Conservation (phyloP, 495 filamentous ascomycete species). For the Xanthoparmelia taractica region DNA sequence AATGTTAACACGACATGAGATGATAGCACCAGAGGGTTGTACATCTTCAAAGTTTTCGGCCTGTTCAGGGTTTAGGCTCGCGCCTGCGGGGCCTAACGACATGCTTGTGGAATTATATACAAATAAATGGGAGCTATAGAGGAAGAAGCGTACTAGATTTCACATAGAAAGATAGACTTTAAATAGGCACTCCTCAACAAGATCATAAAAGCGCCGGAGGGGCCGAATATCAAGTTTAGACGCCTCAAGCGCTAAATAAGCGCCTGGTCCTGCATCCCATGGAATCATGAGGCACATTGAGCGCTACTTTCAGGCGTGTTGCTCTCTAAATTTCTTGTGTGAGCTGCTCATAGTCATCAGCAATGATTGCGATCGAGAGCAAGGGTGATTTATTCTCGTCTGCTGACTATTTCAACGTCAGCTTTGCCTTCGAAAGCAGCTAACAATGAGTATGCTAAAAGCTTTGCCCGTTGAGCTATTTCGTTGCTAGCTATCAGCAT, state of each 20-base stretch:
- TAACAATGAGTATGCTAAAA: neutral
- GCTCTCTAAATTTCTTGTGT: neutral
- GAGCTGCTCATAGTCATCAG: neutral
- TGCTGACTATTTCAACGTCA: neutral
- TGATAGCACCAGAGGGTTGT: conserved; percentile 5
- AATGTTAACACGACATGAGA: conserved; percentile 16
- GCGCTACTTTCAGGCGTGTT: too few species aligned
- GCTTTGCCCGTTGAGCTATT: neutral
- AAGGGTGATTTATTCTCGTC: neutral
- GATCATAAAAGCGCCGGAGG: neutral
- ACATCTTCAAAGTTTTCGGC: conserved; percentile 76
- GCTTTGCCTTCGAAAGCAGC: neutral
- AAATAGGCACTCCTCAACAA: neutral
- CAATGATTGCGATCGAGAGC: neutral
- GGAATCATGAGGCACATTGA: too few species aligned
- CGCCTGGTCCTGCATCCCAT: too few species aligned
- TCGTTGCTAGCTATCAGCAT: neutral
- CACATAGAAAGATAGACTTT: neutral
- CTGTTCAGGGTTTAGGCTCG: conserved; percentile 55
- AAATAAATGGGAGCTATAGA: neutral
- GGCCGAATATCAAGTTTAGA: neutral
- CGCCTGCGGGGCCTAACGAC: conserved; percentile 38
- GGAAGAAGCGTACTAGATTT: too few species aligned
- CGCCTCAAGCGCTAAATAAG: neutral
- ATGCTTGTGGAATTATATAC: conserved; percentile 26